phyloP scores from a whole-genome alignment of 352 stramenopile species.

The Lagenidium sp. region DNA sequence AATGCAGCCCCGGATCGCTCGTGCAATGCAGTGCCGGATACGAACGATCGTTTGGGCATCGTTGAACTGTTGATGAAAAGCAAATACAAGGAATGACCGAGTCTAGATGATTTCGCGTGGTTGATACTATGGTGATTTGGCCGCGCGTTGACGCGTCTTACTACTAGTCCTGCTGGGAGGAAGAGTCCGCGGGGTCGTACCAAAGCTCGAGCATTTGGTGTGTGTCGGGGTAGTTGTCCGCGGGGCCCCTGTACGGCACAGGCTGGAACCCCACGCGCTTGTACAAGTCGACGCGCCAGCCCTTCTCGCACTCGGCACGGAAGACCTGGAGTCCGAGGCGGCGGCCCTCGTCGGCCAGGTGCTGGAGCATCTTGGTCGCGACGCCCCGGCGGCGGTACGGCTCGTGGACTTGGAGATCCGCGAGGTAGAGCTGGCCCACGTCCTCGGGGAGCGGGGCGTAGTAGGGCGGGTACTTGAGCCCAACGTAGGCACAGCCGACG shows the following conservation, averaged over 20 bases:
- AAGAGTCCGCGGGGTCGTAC: conserved; percentile 8
- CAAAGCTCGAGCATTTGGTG: conserved; percentile 35
- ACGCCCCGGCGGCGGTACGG: conserved; percentile 13
- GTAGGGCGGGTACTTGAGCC: conserved; percentile 21
- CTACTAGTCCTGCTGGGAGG: background rate
- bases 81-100: too few relatives aligned
- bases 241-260: conserved; percentile 20
- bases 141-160: too few relatives aligned
- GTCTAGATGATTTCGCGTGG: too few relatives aligned
- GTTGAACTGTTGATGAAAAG: too few relatives aligned
- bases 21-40: too few relatives aligned
- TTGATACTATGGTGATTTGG: too few relatives aligned
- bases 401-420: conserved; percentile 12
- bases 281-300: conserved; percentile 18
- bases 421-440: conserved; percentile 19
- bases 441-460: conserved; percentile 14
- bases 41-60: too few relatives aligned
- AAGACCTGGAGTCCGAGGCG: conserved; percentile 7
- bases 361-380: conserved; percentile 11
- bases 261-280: conserved; percentile 9
- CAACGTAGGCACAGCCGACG: conserved; percentile 6
- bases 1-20: too few relatives aligned
- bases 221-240: conserved; percentile 17
- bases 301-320: conserved; percentile 23
- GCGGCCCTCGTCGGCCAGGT: conserved; percentile 9